Percentiles rank a stretch among this genome's conserved stretches.
phyloP scores from a whole-genome alignment of 176 grass and related monocot genomes.

The Aegilops longissima region DNA sequence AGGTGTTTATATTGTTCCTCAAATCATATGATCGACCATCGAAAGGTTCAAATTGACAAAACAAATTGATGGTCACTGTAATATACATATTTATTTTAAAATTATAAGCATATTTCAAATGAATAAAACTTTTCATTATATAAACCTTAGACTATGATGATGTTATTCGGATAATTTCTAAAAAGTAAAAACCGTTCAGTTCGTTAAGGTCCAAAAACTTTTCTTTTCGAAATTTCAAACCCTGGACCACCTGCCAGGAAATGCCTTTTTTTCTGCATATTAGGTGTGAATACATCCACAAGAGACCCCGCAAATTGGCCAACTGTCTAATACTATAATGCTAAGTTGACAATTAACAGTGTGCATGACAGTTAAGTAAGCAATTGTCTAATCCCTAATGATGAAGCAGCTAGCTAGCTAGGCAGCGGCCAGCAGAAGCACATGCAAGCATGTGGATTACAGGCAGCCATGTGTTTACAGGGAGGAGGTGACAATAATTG shows the following conservation, averaged over 20 bases:
- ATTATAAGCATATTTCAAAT: neutral
- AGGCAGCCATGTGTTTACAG: neutral
- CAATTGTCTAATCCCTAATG: neutral
- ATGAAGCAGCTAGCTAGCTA: neutral
- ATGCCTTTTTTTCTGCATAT: neutral
- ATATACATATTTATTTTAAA: neutral
- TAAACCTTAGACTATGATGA: neutral
- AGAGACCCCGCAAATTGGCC: neutral
- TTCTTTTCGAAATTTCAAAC: no score
- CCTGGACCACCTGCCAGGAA: neutral
- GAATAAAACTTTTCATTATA: neutral
- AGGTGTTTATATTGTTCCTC: neutral
- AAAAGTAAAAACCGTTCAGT: neutral
- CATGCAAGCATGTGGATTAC: slow-evolving; percentile 6
- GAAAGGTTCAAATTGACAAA: neutral
- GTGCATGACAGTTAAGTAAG: neutral
- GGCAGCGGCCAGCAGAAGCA: neutral
- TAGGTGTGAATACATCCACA: neutral
- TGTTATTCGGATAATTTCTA: neutral
- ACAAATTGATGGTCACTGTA: neutral
- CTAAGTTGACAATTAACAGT: neutral
- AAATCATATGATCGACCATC: neutral
- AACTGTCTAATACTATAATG: neutral
- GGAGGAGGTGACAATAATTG: neutral
- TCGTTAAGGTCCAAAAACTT: no score